A percentile compares a stretch with the other conserved stretches of the same genome.
Evolutionary conservation across 2,329 filamentous ascomycete species (phyloP).

Genomic region (Albifimbria verrucaria): DNA sequence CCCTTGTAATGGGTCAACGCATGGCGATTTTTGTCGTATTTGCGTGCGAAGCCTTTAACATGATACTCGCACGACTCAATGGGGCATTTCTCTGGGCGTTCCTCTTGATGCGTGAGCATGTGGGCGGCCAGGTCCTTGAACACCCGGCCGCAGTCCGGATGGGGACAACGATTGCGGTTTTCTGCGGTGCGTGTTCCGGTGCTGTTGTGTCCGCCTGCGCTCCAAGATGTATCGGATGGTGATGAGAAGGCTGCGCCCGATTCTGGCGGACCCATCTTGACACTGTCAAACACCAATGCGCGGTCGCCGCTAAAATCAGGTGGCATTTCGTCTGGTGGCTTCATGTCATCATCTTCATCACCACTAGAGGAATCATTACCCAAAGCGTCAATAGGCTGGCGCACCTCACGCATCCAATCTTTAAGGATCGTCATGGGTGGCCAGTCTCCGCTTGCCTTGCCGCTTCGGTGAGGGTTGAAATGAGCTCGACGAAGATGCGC

Average conservation of each 20-base stretch:
- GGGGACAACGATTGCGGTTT: constrained; percentile 49
- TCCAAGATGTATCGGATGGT: constrained; percentile 20
- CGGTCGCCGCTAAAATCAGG: constrained; percentile 1
- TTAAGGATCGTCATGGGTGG: constrained; percentile 55
- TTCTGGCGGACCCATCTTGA: not conserved
- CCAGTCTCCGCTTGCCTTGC: constrained; percentile 57
- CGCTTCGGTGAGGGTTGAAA: constrained; percentile 53
- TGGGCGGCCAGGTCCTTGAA: constrained; percentile 75
- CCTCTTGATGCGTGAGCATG: constrained; percentile 92
- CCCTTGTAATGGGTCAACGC: constrained; percentile 97
- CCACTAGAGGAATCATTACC: constrained; percentile 44
- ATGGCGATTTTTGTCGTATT: constrained; percentile 97
- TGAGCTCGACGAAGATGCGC: constrained; percentile 56
- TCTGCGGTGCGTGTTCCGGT: constrained; percentile 29
- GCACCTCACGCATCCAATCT: constrained; percentile 60
- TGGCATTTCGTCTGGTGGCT: constrained; percentile 14
- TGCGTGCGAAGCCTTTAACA: constrained; percentile 88
- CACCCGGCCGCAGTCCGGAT: constrained; percentile 55
- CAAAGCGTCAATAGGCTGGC: constrained; percentile 46
- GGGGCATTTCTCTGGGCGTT: constrained; percentile 93
- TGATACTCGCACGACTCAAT: constrained; percentile 93
- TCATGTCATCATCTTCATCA: constrained; percentile 46
- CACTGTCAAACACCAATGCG: not conserved
- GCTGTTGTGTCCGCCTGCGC: constrained; percentile 20
- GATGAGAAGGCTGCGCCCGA: constrained; percentile 7